A percentile compares a stretch with the other conserved stretches of the same genome.
Conservation (phyloP, 2,329 filamentous ascomycete genomes). For the Cladosporium colombiae region DNA sequence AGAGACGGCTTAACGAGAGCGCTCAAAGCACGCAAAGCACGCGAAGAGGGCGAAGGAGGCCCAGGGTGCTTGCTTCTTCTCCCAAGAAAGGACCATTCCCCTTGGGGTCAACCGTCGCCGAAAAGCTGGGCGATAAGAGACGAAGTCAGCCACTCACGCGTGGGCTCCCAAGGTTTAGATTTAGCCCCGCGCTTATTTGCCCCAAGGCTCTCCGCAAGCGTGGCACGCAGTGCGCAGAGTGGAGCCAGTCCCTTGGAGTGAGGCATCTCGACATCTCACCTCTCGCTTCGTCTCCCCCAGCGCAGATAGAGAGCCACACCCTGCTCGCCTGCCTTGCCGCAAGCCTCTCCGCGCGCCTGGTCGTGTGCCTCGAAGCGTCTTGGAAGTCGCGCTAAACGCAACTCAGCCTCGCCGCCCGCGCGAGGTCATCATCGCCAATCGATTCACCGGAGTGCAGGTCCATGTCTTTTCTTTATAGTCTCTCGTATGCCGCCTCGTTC, state of each 20-base stretch:
- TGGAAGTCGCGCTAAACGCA: constrained; percentile 13
- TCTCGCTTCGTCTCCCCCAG: constrained; percentile 2
- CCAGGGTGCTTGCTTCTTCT: not conserved
- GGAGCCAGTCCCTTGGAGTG: not conserved
- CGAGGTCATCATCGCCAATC: constrained; percentile 12
- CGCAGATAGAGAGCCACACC: constrained; percentile 6
- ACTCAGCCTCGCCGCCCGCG: constrained; percentile 2
- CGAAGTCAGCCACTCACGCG: not conserved
- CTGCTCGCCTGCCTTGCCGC: not conserved
- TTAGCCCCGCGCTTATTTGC: not conserved
- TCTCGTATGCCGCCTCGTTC: not conserved
- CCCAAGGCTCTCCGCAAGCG: not conserved
- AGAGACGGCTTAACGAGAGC: not conserved
- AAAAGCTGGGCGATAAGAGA: not conserved
- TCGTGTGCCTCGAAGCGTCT: constrained; percentile 17
- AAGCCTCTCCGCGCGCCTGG: constrained; percentile 17
- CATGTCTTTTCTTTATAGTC: constrained; percentile 13
- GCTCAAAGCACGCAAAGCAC: not conserved
- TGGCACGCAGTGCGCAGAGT: not conserved
- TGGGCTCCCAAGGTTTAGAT: not conserved
- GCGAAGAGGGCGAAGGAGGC: not conserved
- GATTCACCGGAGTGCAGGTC: not conserved
- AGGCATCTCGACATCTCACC: not conserved
- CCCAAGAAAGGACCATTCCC: not conserved
- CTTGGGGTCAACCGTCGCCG: not conserved